Conservation (phyloP, 2,329 filamentous ascomycete species). For the Colletotrichum shisoi region DNA sequence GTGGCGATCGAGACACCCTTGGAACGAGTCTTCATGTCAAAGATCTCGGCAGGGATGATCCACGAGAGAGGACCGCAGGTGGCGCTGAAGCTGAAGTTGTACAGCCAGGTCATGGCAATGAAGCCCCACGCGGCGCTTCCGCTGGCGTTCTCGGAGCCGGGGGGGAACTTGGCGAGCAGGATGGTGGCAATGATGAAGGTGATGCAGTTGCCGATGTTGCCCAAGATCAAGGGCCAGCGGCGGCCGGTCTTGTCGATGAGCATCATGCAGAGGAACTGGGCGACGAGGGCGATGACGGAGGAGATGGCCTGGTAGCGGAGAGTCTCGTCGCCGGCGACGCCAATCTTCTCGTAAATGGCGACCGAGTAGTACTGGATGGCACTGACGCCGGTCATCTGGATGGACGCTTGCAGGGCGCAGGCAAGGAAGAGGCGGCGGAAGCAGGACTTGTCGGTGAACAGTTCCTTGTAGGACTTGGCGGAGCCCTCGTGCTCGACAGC, state of each 20-base stretch:
- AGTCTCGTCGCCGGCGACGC: conserved; percentile 69
- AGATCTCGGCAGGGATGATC: conserved; percentile 75
- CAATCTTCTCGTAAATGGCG: conserved; percentile 72
- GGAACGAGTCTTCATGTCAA: conserved; percentile 76
- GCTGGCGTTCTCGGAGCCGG: conserved; percentile 54
- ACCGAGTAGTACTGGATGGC: conserved; percentile 80
- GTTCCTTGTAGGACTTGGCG: conserved; percentile 73
- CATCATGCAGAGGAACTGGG: conserved; percentile 72
- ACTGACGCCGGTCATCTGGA: conserved; percentile 43
- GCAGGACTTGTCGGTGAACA: conserved; percentile 68
- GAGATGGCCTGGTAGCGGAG: conserved; percentile 81
- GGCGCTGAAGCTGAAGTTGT: conserved; percentile 78
- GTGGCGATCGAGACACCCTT: conserved; percentile 79
- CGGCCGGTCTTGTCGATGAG: conserved; percentile 75
- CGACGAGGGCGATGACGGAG: conserved; percentile 73
- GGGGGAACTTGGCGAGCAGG: conserved; percentile 65
- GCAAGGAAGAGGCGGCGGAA: conserved; percentile 77
- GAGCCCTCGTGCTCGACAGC: conserved; percentile 71
- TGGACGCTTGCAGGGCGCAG: conserved; percentile 53
- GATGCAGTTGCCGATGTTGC: conserved; percentile 74
- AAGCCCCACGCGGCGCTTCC: conserved; percentile 71
- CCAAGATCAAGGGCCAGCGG: conserved; percentile 74
- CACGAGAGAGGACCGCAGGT: conserved; percentile 72
- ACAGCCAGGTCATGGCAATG: conserved; percentile 77
- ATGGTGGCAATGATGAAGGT: conserved; percentile 74